Conservation (phyloP, 768 basidiomycete genomes). For the Leccinum variicolor region DNA sequence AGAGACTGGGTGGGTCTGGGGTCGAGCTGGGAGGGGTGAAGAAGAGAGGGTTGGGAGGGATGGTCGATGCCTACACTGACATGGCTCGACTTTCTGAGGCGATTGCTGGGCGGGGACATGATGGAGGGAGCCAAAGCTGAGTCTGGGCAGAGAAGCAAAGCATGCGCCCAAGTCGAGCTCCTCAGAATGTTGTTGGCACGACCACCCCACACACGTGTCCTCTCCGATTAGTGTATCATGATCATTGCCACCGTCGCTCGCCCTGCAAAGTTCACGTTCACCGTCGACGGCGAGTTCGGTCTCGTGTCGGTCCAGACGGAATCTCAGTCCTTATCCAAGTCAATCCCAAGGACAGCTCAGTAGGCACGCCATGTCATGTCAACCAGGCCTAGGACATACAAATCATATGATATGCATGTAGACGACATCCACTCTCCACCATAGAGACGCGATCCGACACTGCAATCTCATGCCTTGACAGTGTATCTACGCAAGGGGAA, state of each 20-base stretch:
- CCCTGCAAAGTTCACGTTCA: background rate
- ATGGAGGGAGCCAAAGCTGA: constrained; percentile 23
- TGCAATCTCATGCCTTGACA: constrained; percentile 73
- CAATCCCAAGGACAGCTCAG: constrained; percentile 5
- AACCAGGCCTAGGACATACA: constrained; percentile 40
- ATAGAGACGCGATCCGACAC: constrained; percentile 20
- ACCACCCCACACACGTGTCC: constrained; percentile 26
- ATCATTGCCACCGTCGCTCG: background rate
- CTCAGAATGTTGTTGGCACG: background rate
- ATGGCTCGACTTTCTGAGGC: constrained; percentile 38
- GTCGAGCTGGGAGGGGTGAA: constrained; percentile 46
- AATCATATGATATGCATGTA: constrained; percentile 26
- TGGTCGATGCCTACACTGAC: constrained; percentile 33
- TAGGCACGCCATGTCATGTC: constrained; percentile 33
- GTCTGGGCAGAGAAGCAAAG: constrained; percentile 7
- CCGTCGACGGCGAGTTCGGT: background rate
- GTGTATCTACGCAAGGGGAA: constrained; percentile 94
- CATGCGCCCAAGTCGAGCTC: background rate
- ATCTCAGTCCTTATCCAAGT: constrained; percentile 2
- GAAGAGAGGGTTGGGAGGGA: constrained; percentile 37
- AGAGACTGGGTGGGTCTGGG: constrained; percentile 36
- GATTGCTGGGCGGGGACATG: constrained; percentile 41
- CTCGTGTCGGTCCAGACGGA: background rate
- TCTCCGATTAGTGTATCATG: background rate
- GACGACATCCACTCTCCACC: constrained; percentile 23